phyloP scores from a whole-genome alignment of 1,284 basidiomycete genomes.

The Moesziomyces parantarcticus region DNA sequence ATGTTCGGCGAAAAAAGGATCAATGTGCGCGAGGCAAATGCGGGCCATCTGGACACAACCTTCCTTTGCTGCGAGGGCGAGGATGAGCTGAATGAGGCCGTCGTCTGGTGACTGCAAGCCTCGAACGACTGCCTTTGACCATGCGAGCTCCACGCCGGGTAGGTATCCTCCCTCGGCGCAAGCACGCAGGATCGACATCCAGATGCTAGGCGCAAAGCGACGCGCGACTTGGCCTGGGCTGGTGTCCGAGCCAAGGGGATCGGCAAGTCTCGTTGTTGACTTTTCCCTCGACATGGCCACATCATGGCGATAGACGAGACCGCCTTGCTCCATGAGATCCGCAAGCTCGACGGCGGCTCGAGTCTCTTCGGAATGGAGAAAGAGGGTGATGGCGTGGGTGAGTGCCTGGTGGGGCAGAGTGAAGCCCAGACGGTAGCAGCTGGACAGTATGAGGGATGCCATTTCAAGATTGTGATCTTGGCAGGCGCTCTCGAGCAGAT shows the following conservation, averaged over 20 bases:
- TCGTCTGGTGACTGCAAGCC: conserved; percentile 46
- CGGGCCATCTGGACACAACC: conserved; percentile 36
- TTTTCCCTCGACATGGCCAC: neutral
- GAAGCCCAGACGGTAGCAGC: conserved; percentile 24
- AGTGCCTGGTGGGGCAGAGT: conserved; percentile 31
- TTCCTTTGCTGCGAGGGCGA: conserved; percentile 47
- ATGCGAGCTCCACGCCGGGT: conserved; percentile 52
- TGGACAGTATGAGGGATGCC: conserved; percentile 39
- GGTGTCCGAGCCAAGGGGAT: conserved; percentile 8
- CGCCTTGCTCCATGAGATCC: conserved; percentile 32
- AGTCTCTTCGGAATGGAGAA: conserved; percentile 38
- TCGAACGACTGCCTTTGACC: conserved; percentile 38
- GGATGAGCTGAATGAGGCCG: conserved; percentile 40
- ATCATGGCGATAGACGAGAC: conserved; percentile 10
- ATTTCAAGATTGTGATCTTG: conserved; percentile 50
- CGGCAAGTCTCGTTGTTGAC: neutral
- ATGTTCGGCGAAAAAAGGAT: conserved; percentile 7
- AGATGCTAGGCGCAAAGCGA: conserved; percentile 35
- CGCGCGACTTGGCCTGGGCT: conserved; percentile 20
- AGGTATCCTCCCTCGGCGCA: conserved; percentile 51
- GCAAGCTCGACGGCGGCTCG: conserved; percentile 51
- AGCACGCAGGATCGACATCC: conserved; percentile 54
- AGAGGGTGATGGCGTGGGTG: conserved; percentile 18
- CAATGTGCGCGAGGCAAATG: conserved; percentile 20
- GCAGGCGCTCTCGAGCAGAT: conserved; percentile 40